Conservation (phyloP, 768 basidiomycete genomes). For the Lactifluus pinguis region DNA sequence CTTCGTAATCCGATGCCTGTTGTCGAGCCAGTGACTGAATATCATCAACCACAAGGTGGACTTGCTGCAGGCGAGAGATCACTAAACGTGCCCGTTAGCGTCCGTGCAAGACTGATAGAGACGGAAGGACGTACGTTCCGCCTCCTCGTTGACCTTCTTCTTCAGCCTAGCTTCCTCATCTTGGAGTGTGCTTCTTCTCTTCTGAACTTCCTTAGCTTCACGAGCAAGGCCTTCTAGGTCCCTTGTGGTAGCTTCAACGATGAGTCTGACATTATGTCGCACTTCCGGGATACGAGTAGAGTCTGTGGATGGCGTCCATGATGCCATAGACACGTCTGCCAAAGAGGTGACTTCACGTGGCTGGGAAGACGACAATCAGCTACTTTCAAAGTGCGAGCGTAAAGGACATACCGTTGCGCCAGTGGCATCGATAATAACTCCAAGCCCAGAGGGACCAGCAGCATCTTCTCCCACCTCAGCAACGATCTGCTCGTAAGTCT, state of each 20-base stretch:
- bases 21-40: constrained; percentile 60
- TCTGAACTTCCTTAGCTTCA: constrained; percentile 79
- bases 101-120: background rate
- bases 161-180: constrained; percentile 63
- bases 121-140: constrained; percentile 46
- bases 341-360: constrained; percentile 83
- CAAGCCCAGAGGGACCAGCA: constrained; percentile 43
- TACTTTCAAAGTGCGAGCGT: constrained; percentile 3
- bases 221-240: constrained; percentile 84
- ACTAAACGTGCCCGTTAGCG: constrained; percentile 36
- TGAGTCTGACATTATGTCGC: constrained; percentile 88
- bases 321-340: constrained; percentile 62
- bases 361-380: constrained; percentile 30
- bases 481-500: constrained; percentile 94
- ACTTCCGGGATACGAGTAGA: constrained; percentile 89
- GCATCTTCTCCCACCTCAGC: constrained; percentile 70
- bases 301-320: constrained; percentile 85
- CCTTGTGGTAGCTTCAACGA: constrained; percentile 70
- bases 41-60: constrained; percentile 67
- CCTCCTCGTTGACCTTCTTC: constrained; percentile 67
- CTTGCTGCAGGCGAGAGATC: constrained; percentile 65
- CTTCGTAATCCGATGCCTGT: constrained; percentile 55
- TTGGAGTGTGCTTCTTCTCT: constrained; percentile 62
- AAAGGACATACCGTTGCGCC: constrained; percentile 69
- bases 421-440: constrained; percentile 90